Base-by-base conservation (phyloP, 2,329 filamentous ascomycete genomes). In the Penicillium sp. region DNA sequence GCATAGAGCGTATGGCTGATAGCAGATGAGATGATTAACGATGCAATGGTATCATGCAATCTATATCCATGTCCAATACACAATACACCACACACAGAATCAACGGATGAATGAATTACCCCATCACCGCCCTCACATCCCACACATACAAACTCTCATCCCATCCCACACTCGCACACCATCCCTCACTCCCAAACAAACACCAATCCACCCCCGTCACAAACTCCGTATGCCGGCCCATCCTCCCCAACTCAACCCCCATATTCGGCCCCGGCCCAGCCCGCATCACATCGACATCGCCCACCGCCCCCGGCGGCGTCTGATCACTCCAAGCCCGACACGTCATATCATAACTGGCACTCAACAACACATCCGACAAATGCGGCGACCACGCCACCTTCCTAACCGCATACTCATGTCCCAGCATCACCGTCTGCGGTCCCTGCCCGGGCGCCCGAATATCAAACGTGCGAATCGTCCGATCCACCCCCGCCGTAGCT, bases 201-300 rank as follows among this genome's bases (percentile, higher is more conserved):
- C 93, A 98, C 93, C 93, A 98, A 68, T 98, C 93, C 0, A 97
- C 87, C 7, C 93, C 93, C 3, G 89, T 95, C 9, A 86, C 89
- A 62, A 98, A 98, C 72, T 98, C 93, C 0, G 91, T 96, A 68
- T 98, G 93, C 17, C 82, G 74, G 49, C 87, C 89, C 90, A 98
- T 96, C 34, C 88, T 72, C 3, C 89, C 90, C 60, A 95, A 72
- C 69, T 95, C 84, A 22, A 77, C 74, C 1, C 87, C 88, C 35
- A 82, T 72, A n/a, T n/a, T n/a, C n/a, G n/a, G n/a, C 15, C 63
- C 55, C 31, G 68, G 65, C 61, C 70, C 47, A 63, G 67, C 41
- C 65, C 64, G 67, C 69, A 70, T 69, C 6, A 63, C 29, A 56
- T 72, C 69, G 19, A 56, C 52, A 57, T 71, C 67, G 4, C 64